Base-by-base conservation (phyloP, 2,329 filamentous ascomycete species). In the Oidium heveae region DNA sequence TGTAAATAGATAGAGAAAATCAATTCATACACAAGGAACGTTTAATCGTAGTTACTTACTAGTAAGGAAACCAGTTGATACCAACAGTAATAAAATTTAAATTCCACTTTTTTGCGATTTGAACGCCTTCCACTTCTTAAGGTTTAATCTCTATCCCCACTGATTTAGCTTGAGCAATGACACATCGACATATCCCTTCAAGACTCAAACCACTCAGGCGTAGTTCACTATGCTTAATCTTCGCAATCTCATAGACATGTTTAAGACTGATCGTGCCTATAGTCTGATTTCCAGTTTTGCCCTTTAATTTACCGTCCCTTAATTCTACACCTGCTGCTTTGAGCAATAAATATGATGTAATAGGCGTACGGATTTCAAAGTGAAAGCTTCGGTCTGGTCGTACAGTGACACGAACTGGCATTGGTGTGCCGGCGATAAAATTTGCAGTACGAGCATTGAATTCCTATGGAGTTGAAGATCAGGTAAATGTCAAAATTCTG, bases 231-330 rank as follows among this genome's bases (percentile, higher is more conserved):
- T 86, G 82, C 75, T 98, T 98, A 65, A 98, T 93, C 74, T 86
- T 88, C 60, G 91, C 91, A 68, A 98, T 96, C 71, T 96, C 89
- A 70, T 87, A 96, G 22, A 98, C 73, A 70, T 98, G 91, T 73
- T 98, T 98, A 64, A 98, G 70, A 63, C 83, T 91, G 55, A 98
- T 75, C 3, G 77, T 82, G 56, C 89, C 91, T n/a, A 94, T 77
- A 8, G 72, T 78, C 61, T 94, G 86, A 57, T 81, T 74, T 0
- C 81, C 84, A 55, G 79, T 82, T 63, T 73, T 74, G 0, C 87
- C 91, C 63, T 86, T 72, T 63, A 84, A 83, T 63, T 82, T 82
- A 67, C 89, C 85, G 64, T 80, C 87, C 55, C 74, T 73, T 49
- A 74, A 66, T 7, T 82, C 75, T 7, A 87, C 80, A 53, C 84